Base-by-base conservation (phyloP, 805 yeast species). In the Schizosaccharomyces japonicus region DNA sequence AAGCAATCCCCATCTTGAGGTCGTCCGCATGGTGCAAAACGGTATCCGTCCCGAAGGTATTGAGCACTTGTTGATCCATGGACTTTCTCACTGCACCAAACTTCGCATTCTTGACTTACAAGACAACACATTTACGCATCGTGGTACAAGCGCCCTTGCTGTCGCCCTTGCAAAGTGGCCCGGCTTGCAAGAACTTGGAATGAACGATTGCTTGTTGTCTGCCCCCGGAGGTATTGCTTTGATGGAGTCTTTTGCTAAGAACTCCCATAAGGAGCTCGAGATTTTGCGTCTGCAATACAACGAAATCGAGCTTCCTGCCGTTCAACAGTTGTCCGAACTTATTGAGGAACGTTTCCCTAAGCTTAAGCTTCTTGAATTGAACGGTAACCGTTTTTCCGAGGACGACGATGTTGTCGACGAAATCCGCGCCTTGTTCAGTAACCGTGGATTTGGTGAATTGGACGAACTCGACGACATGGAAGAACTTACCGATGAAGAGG, bases 1-100 rank as follows among this genome's bases (percentile, higher is more conserved):
- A 59, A 77, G 78, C 48, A 94, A 90, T 61, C 72, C 75, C 48
- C 44, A 27, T 15, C 68, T 85, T 58, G 73, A 80, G 61, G 73
- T 69, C 50, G 74, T 85, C 31, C 76, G 80, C 59, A 69, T 90
- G 54, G 87, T 83, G 59, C 99, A 90, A 66, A 90, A 90, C 61
- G 99, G 99, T 59, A 90, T 90, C 53, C 76, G 99, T 63, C 96
- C 94, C 48, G 76, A 74, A 49, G 99, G 99, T 55, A 76, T 87
- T 49, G 72, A 78, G 52, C 75, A 71, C 54, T 70, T 87, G 57
- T 68, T 87, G 54, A 64, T 66, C 17, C 70, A 78, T 48, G 96
- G 95, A 49, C 71, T 90, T 56, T 61, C 71, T 40, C 60, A 67
- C 52, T 75, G 80, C 59, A 66, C 67, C 26, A 64, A 70, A 23